These are phyloP conservation scores for Parastagonospora nodorum DNA, from an alignment of 2,329 filamentous ascomycete species.

Conservation along the genomic window DNA sequence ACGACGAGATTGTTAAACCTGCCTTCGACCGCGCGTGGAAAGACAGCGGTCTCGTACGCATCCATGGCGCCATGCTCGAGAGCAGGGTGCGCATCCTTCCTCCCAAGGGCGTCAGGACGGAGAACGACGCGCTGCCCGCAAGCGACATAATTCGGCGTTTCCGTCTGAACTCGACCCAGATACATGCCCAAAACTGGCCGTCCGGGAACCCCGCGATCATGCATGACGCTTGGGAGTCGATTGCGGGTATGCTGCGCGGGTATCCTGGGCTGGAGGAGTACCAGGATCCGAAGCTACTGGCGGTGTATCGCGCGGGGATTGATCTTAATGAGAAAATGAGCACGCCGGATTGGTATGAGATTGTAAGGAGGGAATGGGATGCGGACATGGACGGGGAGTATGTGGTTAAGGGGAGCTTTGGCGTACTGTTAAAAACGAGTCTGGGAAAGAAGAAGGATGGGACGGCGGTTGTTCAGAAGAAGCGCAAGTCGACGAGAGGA, in stretches of 20 bases:
- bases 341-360: constrained; percentile 5
- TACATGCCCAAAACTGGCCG: constrained; percentile 13
- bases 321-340: constrained; percentile 3
- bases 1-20: constrained; percentile 24
- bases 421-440: constrained; percentile 10
- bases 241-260: constrained; percentile 17
- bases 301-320: constrained; percentile 4
- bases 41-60: constrained; percentile 6
- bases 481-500: not conserved
- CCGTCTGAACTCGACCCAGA: not conserved
- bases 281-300: constrained; percentile 16
- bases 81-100: constrained; percentile 1
- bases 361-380: constrained; percentile 21
- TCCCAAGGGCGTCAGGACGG: not conserved
- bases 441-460: not conserved
- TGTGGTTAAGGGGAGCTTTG: constrained; percentile 14
- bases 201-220: constrained; percentile 1
- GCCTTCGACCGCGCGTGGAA: constrained; percentile 25
- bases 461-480: not conserved
- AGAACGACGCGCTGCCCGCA: constrained; percentile 4
- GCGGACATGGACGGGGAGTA: constrained; percentile 14
- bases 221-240: constrained; percentile 17
- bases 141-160: constrained; percentile 5
- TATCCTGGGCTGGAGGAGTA: constrained; percentile 11
- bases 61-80: not conserved